A percentile compares a stretch with the other conserved stretches of the same genome.
Conservation (phyloP, 176 grass and related monocot species). For the Saccharum spontaneum region DNA sequence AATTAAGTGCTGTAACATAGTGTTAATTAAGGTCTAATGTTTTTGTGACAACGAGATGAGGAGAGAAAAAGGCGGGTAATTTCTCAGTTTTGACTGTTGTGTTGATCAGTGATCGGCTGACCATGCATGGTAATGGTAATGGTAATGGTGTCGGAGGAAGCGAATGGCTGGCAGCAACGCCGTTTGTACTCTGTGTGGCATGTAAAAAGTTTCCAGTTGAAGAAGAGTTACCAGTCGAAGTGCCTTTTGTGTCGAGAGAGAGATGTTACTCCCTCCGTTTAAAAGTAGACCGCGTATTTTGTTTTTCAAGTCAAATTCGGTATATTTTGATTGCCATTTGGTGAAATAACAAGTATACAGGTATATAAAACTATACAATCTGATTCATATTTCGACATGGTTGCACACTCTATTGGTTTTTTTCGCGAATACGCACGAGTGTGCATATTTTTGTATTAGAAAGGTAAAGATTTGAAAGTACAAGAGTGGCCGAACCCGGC, state of each 20-base stretch:
- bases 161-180: background rate
- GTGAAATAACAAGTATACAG: background rate
- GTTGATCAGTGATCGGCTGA: background rate
- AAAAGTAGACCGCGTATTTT: background rate
- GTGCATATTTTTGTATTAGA: no score
- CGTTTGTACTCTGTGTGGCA: background rate
- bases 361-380: no score
- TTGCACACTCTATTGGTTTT: no score
- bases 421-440: no score
- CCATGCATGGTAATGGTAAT: background rate
- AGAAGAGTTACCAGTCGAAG: background rate
- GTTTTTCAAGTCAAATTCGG: background rate
- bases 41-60: background rate
- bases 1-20: slow-evolving; percentile 16
- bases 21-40: background rate
- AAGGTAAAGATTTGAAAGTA: no score
- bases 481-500: no score
- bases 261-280: background rate
- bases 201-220: background rate
- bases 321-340: background rate
- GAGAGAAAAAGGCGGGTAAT: background rate
- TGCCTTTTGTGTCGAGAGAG: background rate
- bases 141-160: background rate
- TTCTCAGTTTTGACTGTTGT: slow-evolving; percentile 16
- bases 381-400: no score